Percentiles rank a stretch among this genome's conserved stretches.
Conservation (phyloP, 768 basidiomycete genomes). For the Panaeolus cyanescens region DNA sequence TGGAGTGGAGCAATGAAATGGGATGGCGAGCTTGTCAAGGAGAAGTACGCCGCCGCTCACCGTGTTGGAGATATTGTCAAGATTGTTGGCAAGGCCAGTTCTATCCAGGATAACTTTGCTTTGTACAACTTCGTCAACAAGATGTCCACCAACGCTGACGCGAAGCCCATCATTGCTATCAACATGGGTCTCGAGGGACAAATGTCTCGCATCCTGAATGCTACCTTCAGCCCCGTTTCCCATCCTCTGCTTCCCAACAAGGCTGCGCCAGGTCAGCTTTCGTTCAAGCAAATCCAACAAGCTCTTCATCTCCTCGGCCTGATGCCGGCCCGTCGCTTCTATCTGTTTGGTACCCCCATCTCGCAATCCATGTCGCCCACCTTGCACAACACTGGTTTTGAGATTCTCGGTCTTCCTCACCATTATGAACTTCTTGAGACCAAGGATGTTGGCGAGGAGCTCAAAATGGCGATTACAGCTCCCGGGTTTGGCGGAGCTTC, state of each 20-base stretch:
- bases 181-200: constrained; percentile 93
- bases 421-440: constrained; percentile 81
- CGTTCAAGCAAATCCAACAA: constrained; percentile 82
- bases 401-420: constrained; percentile 82
- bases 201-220: constrained; percentile 86
- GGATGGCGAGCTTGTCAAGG: constrained; percentile 64
- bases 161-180: constrained; percentile 90
- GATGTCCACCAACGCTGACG: constrained; percentile 37
- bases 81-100: constrained; percentile 83
- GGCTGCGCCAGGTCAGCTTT: constrained; percentile 93
- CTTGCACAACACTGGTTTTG: constrained; percentile 89
- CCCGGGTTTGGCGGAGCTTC: constrained; percentile 92
- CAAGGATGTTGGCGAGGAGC: constrained; percentile 57
- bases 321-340: constrained; percentile 73
- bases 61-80: constrained; percentile 88
- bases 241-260: constrained; percentile 84
- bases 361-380: constrained; percentile 89
- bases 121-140: constrained; percentile 71
- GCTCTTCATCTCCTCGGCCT: constrained; percentile 82
- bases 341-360: constrained; percentile 90
- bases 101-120: constrained; percentile 75
- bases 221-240: constrained; percentile 86
- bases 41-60: constrained; percentile 68
- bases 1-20: constrained; percentile 87
- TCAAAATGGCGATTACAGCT: constrained; percentile 61